A percentile compares a stretch with the other conserved stretches of the same genome.
These are phyloP conservation scores for Gamsiella multidivaricata DNA, from an alignment of 192 early-diverging fungal species.

Conservation along the genomic window DNA sequence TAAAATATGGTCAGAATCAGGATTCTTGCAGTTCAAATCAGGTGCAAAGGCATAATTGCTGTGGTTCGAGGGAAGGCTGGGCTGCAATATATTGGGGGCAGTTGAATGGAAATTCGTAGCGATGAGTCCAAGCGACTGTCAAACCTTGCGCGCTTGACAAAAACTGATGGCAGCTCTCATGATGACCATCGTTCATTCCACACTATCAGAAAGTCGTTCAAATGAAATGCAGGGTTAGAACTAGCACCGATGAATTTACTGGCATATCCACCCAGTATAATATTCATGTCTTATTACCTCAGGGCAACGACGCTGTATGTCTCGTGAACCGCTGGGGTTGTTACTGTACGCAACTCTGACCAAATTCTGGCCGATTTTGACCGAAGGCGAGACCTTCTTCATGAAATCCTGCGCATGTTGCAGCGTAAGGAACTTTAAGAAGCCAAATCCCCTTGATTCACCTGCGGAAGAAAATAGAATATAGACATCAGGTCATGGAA, in stretches of 20 bases:
- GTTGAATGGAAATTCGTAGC: slow-evolving; percentile 15
- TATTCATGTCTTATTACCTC: slow-evolving; percentile 22
- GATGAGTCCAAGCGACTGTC: slow-evolving; percentile 42
- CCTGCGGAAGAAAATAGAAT: neutral
- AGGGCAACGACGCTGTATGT: slow-evolving; percentile 12
- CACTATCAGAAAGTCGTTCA: slow-evolving; percentile 8
- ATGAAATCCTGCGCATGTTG: slow-evolving; percentile 34
- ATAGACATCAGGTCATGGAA: neutral
- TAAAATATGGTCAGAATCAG: slow-evolving; percentile 48
- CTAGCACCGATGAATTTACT: too few relatives aligned
- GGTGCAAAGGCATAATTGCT: neutral
- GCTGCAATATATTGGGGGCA: neutral
- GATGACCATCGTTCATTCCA: slow-evolving; percentile 23
- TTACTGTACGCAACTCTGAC: slow-evolving; percentile 38
- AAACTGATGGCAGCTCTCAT: slow-evolving; percentile 16
- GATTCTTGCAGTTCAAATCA: slow-evolving; percentile 19
- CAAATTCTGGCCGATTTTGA: slow-evolving; percentile 27
- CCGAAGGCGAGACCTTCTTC: slow-evolving; percentile 20
- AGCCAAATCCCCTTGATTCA: slow-evolving; percentile 38
- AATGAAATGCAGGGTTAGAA: neutral
- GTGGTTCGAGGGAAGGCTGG: neutral
- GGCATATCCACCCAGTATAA: too few relatives aligned
- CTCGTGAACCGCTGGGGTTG: slow-evolving; percentile 24
- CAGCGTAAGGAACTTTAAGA: slow-evolving; percentile 19
- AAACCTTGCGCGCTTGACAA: slow-evolving; percentile 54